Evolutionary conservation across 2,329 filamentous ascomycete species (phyloP), one percentile per base, ranked within the genome.

Genomic region (Thielaviopsis musarum): DNA sequence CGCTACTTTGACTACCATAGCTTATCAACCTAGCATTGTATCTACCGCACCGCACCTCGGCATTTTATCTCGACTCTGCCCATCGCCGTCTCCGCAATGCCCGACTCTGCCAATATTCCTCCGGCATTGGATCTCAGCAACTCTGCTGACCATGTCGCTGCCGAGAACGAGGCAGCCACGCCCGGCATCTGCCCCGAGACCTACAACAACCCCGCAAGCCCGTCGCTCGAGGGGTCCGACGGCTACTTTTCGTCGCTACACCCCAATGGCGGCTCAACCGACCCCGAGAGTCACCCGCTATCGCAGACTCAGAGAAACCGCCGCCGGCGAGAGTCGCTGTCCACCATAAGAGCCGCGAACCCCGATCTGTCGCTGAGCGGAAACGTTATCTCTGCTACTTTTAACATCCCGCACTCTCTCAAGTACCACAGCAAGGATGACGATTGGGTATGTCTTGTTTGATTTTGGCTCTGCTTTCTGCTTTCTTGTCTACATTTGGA

Each of bases 341-440:
- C 75, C 26, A 78, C 83, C 57, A 75, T 82, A 63, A 74, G 76
- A 65, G 73, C 75, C 59, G 75, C 75, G 59, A 77, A 81, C 64
- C 81, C 81, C 9, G 75, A 80, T 62, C 69, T 84, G 52, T 72
- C 73, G 30, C 72, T 85, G 56, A 83, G 75, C 63, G 82, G 82
- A n/a, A 83, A 81, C 68, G 77, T 84, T 65, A 83, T 85, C 64
- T 84, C 82, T 1, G 81, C 78, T 21, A 83, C 81, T 19, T 84
- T 84, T 65, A 83, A 78, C 62, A 78, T 82, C 62, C 81, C 82
- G 26, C 75, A 84, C 66, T 74, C 78, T 30, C 68, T 84, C 60
- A 76, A 77, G 62, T 83, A 83, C 66, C 75, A 73, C 28, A 56
- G 53, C 64, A 79, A 78, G 65, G 77, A 75, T 17, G 73, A 75